Evolutionary conservation across 2,329 filamentous ascomycete species (phyloP).

Genomic region (Aureobasidium zeae): DNA sequence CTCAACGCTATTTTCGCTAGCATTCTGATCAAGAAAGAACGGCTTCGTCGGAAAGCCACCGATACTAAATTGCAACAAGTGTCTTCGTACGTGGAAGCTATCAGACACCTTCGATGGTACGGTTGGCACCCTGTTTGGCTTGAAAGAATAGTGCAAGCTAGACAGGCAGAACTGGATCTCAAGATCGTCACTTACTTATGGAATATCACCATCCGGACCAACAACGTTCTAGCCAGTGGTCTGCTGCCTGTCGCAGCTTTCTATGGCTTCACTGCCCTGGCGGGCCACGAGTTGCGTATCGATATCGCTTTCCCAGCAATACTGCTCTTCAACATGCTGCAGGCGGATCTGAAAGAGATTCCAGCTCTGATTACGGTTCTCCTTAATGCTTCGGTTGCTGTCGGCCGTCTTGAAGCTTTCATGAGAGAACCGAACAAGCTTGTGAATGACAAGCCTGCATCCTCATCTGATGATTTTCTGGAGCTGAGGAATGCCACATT

Average conservation of each 20-base stretch:
- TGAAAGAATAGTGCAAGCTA: constrained; percentile 55
- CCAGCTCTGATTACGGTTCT: constrained; percentile 66
- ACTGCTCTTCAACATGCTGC: constrained; percentile 68
- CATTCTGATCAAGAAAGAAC: constrained; percentile 58
- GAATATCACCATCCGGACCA: constrained; percentile 53
- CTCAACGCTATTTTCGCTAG: constrained; percentile 61
- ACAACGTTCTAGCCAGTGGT: constrained; percentile 62
- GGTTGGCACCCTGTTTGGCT: constrained; percentile 75
- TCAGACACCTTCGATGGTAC: constrained; percentile 72
- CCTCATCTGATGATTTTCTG: constrained; percentile 28
- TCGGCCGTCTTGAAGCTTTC: constrained; percentile 73
- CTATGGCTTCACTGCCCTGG: constrained; percentile 67
- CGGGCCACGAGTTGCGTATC: constrained; percentile 58
- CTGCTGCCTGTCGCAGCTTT: constrained; percentile 75
- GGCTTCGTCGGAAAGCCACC: constrained; percentile 60
- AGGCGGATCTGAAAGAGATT: constrained; percentile 62
- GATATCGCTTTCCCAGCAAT: constrained; percentile 82
- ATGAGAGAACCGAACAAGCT: constrained; percentile 74
- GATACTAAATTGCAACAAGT: constrained; percentile 72
- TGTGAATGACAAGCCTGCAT: constrained; percentile 29
- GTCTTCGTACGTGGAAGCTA: constrained; percentile 77
- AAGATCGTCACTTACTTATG: constrained; percentile 56
- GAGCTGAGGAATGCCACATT: constrained; percentile 59
- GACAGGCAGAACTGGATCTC: constrained; percentile 57
- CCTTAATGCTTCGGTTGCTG: constrained; percentile 73